Base-by-base conservation (phyloP, 768 basidiomycete genomes). In the Lactifluus echinatus region DNA sequence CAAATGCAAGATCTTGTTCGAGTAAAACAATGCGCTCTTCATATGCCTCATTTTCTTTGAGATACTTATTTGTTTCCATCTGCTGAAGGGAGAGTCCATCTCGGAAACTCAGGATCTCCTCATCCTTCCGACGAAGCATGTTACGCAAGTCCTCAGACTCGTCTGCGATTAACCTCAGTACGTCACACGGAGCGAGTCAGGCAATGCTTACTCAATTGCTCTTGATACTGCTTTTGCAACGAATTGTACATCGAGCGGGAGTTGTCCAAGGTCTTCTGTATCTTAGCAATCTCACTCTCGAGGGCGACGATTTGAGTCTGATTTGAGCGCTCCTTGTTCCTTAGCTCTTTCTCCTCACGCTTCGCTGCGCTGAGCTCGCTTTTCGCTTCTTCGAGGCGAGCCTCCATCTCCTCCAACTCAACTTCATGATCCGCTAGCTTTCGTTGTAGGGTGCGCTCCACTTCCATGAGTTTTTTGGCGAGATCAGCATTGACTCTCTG, bases 311-410 rank as follows among this genome's bases (percentile, higher is more conserved):
- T 89, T 69, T 89, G 85, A 0, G 75, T 75, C 56, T 76, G 75
- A 66, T 80, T 85, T 65, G 80, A 75, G 36, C 84, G 79, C 84
- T 96, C 94, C 70, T 93, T 94, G 12, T 80, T 75, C 44, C 89
- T 77, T 62, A 95, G 70, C 65, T 97, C 94, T 72, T 97, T 96
- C 71, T 97, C 93, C 65, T 97, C 93, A 39, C 89, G 79, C 69
- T 90, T 89, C 4, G 87, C 85, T 6, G 85, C 78, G 14, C 76
- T 83, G 8, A 96, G 74, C 69, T 96, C 94, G 12, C 75, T 79
- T 61, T 79, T 74, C 58, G 86, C 69, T 67, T 96, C 91, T 56
- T 96, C 93, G 56, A 95, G 67, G 29, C 80, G 76, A 3, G 71
- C 72, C 65, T 94, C 85, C 71, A 89, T 79, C 57, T 92, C 88